Base-by-base conservation (phyloP, 495 filamentous ascomycete genomes). In the Neurospora tetraspora region DNA sequence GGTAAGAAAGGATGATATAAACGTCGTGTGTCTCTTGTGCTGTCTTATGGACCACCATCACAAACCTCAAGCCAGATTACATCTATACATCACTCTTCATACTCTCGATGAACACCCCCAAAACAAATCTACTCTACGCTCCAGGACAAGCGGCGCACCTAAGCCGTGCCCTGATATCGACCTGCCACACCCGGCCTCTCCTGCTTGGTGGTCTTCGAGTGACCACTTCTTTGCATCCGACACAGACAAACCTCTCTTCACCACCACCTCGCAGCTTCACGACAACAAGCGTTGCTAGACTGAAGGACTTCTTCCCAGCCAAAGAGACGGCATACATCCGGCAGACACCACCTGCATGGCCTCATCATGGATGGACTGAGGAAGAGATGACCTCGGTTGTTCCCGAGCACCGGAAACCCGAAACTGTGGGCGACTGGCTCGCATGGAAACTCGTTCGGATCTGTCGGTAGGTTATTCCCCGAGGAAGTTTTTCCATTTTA, bases 291-390 rank as follows among this genome's bases (percentile, higher is more conserved):
- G 43, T 71, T 69, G 74, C 73, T 18, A 80, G 76, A 18, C 80
- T 86, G 23, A 77, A 74, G 10, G 85, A 85, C 39, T 83, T 86
- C 80, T 86, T 86, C 73, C 85, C 85, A 1, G 72, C 73, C 40
- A 85, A 83, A 59, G 84, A 85, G 71, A 86, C 85, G 1, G 75
- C 80, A 2, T 75, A 78, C 40, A 88, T 89, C 73, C 78, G 81
- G 14, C 74, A 79, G 70, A 88, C 86, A 16, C 84, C 87, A 18
- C 78, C 90, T 40, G 86, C 90, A 73, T 93, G 91, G 91, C 84
- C 86, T 1, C 91, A 94, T 79, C 91, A 89, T 74, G 84, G 88
- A 74, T 91, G 82, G 70, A 85, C 84, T 16, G 79, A 86, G 76
- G 70, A 82, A 74, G 84, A 85, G 76, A 83, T 86, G 83, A 70